Percentiles rank a stretch among this genome's conserved stretches.
phyloP scores from a whole-genome alignment of 768 basidiomycete species.

The Cyathus striatus region DNA sequence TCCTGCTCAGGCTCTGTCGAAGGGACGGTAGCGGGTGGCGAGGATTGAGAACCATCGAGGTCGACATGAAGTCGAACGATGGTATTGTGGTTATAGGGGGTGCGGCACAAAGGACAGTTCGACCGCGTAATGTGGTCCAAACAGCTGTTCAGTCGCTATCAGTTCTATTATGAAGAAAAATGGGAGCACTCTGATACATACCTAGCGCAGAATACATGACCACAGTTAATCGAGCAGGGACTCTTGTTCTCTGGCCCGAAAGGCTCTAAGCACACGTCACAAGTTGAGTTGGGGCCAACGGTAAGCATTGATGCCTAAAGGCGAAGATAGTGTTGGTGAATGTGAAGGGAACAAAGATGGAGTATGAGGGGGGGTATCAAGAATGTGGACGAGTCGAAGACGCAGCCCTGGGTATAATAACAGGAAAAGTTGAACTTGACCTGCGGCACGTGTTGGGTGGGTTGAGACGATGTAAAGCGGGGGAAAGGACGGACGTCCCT shows the following conservation, averaged over 20 bases:
- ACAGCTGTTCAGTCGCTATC: too few relatives aligned
- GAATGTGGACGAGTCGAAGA: constrained; percentile 10
- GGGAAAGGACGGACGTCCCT: constrained; percentile 29
- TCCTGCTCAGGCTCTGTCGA: constrained; percentile 31
- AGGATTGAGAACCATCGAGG: constrained; percentile 26
- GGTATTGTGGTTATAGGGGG: constrained; percentile 38
- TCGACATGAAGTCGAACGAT: constrained; percentile 60
- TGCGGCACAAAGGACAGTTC: constrained; percentile 63
- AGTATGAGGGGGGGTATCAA: constrained; percentile 3
- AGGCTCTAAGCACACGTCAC: constrained; percentile 72
- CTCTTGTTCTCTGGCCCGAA: constrained; percentile 48
- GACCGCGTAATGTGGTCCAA: constrained; percentile 42
- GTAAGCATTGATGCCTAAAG: constrained; percentile 48
- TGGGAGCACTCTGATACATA: too few relatives aligned
- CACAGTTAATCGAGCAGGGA: constrained; percentile 65
- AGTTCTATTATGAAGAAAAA: too few relatives aligned
- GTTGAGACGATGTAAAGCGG: constrained; percentile 9
- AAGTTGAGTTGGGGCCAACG: constrained; percentile 57
- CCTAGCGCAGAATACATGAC: constrained; percentile 64
- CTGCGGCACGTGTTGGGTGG: constrained; percentile 8
- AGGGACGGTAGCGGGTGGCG: constrained; percentile 8
- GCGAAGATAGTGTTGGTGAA: not conserved
- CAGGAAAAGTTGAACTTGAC: constrained; percentile 9
- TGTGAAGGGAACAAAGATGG: not conserved
- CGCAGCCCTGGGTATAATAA: constrained; percentile 13